These are phyloP conservation scores for Biscogniauxia sp. DNA, from an alignment of 2,329 filamentous ascomycete species.

Conservation along the genomic window DNA sequence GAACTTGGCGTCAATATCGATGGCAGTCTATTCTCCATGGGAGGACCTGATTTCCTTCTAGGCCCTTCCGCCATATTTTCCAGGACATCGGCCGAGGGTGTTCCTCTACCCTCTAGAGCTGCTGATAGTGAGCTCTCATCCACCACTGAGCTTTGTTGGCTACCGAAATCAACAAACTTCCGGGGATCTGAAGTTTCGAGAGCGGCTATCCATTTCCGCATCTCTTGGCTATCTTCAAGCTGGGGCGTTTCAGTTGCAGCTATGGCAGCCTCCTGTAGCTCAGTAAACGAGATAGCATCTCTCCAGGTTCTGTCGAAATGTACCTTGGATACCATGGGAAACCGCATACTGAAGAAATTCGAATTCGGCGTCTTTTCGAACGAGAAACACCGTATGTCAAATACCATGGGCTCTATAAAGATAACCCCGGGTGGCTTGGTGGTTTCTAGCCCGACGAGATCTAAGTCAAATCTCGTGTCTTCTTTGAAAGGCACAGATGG, in stretches of 20 bases:
- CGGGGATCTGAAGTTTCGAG: conserved; percentile 55
- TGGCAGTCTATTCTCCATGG: neutral
- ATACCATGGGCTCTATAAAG: conserved; percentile 71
- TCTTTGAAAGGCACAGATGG: conserved; percentile 37
- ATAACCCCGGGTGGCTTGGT: conserved; percentile 46
- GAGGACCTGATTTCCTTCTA: neutral
- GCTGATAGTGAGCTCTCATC: conserved; percentile 19
- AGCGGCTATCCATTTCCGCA: conserved; percentile 57
- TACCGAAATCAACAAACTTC: conserved; percentile 41
- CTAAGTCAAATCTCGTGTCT: conserved; percentile 43
- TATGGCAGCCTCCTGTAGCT: conserved; percentile 66
- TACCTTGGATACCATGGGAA: conserved; percentile 73
- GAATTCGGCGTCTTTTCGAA: conserved; percentile 72
- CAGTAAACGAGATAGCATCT: conserved; percentile 66
- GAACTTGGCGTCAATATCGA: conserved; percentile 6
- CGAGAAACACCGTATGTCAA: conserved; percentile 76
- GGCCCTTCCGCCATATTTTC: neutral
- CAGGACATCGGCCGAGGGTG: neutral
- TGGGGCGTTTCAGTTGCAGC: conserved; percentile 49
- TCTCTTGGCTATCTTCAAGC: conserved; percentile 58
- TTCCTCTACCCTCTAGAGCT: neutral
- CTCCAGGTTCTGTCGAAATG: conserved; percentile 71
- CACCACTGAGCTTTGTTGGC: conserved; percentile 43
- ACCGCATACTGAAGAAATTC: conserved; percentile 71
- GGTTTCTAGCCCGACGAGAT: conserved; percentile 44